These are phyloP conservation scores for Crithidia sp. DNA, from an alignment of 208 protist species.

Conservation along the genomic window DNA sequence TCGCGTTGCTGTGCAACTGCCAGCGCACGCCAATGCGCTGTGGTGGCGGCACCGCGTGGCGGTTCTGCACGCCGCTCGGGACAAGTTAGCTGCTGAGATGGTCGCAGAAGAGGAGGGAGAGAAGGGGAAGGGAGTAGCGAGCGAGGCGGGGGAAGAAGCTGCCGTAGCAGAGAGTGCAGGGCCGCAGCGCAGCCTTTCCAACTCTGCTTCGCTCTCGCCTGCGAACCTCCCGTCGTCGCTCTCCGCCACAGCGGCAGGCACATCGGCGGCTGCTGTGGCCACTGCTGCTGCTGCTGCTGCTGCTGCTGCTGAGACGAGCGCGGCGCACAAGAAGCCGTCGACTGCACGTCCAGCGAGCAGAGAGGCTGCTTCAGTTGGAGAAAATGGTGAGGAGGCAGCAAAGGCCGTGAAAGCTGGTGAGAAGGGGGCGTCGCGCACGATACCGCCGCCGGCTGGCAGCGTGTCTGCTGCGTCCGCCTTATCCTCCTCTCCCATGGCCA, in stretches of 20 bases:
- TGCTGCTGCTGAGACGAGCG: neutral
- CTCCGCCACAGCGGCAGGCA: neutral
- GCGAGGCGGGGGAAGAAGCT: neutral
- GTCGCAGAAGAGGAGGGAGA: slow-evolving; percentile 22
- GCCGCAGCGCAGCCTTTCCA: neutral
- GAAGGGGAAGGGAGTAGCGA: neutral
- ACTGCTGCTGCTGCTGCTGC: neutral
- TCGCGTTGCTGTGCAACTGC: slow-evolving; percentile 33
- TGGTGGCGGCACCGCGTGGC: slow-evolving; percentile 24
- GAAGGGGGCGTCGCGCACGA: no score
- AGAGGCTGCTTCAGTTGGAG: neutral
- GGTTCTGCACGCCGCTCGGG: slow-evolving; percentile 2
- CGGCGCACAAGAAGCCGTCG: neutral
- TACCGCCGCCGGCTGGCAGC: no score
- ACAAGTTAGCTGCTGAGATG: slow-evolving; percentile 9
- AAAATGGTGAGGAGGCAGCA: neutral
- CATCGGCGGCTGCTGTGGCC: neutral
- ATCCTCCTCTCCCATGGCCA: no score
- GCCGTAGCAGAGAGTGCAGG: neutral
- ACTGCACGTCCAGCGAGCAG: neutral
- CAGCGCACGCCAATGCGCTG: slow-evolving; percentile 11
- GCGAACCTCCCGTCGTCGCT: neutral
- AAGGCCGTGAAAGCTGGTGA: neutral
- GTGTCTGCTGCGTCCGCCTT: neutral
- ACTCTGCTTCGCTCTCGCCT: neutral